A percentile compares a stretch with the other conserved stretches of the same genome.
phyloP scores from a whole-genome alignment of 2,329 filamentous ascomycete species.

The Talaromyces amestolkiae region DNA sequence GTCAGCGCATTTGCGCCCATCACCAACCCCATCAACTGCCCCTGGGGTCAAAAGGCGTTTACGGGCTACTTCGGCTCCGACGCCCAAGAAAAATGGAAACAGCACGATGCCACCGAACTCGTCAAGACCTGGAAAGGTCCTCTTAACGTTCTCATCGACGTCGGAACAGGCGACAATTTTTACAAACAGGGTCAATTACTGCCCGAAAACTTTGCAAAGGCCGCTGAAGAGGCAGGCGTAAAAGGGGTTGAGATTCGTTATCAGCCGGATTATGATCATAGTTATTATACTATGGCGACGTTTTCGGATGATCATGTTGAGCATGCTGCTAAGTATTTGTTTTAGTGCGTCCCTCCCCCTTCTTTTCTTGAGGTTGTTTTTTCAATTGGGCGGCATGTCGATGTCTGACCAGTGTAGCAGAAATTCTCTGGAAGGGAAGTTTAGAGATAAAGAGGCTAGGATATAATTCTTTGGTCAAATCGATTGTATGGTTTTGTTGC shows the following conservation, averaged over 20 bases:
- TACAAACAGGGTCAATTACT: constrained; percentile 92
- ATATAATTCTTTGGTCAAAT: not conserved
- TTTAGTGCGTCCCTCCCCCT: constrained; percentile 45
- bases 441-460: not conserved
- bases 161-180: constrained; percentile 92
- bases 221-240: constrained; percentile 72
- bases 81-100: constrained; percentile 70
- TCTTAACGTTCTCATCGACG: constrained; percentile 80
- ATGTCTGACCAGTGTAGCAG: constrained; percentile 1
- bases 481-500: not conserved
- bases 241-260: constrained; percentile 73
- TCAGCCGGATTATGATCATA: constrained; percentile 92
- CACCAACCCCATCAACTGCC: constrained; percentile 76
- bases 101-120: constrained; percentile 89
- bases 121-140: constrained; percentile 70
- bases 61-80: constrained; percentile 81
- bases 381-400: not conserved
- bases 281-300: constrained; percentile 91
- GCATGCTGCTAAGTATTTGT: constrained; percentile 83
- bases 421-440: not conserved
- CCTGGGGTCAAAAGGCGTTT: constrained; percentile 97
- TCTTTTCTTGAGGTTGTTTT: not conserved
- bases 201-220: constrained; percentile 85
- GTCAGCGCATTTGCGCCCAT: constrained; percentile 91
- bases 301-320: constrained; percentile 89